Conservation (phyloP, 352 stramenopile genomes). For the Pythium dissotocum region DNA sequence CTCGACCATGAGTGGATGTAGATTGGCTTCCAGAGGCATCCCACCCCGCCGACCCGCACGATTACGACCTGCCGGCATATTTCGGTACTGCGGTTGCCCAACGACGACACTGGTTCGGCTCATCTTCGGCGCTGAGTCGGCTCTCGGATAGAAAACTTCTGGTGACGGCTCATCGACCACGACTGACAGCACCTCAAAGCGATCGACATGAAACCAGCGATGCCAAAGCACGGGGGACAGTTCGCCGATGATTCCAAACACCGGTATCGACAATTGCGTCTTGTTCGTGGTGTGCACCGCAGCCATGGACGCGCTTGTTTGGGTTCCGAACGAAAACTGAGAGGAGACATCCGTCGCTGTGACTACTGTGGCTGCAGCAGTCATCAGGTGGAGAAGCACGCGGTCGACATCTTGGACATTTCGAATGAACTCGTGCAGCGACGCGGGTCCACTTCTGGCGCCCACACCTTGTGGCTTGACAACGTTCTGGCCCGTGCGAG, state of each 20-base stretch:
- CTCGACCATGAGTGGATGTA: constrained; percentile 36
- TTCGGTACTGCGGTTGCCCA: constrained; percentile 1
- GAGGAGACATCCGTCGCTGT: constrained; percentile 36
- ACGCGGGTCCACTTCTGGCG: constrained; percentile 36
- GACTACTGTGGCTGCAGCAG: constrained; percentile 42
- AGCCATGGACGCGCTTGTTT: constrained; percentile 32
- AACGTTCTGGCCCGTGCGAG: background rate
- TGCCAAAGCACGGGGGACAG: constrained; percentile 88
- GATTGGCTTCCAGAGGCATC: constrained; percentile 17
- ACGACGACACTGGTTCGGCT: constrained; percentile 14
- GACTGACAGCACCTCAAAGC: constrained; percentile 80
- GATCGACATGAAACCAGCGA: constrained; percentile 88
- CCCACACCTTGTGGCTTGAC: constrained; percentile 5
- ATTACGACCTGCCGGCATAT: background rate
- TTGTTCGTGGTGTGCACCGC: constrained; percentile 33
- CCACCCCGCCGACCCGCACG: constrained; percentile 18
- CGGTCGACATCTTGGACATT: constrained; percentile 88
- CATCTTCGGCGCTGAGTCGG: constrained; percentile 10
- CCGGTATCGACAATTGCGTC: constrained; percentile 61
- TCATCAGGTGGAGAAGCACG: constrained; percentile 84
- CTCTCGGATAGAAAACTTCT: constrained; percentile 59
- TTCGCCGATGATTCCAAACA: constrained; percentile 90
- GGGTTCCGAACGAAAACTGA: constrained; percentile 75
- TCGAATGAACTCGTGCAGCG: constrained; percentile 79
- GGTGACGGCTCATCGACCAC: constrained; percentile 66